Base-by-base conservation (phyloP, 352 stramenopile species). In the Pythium monospermum region DNA sequence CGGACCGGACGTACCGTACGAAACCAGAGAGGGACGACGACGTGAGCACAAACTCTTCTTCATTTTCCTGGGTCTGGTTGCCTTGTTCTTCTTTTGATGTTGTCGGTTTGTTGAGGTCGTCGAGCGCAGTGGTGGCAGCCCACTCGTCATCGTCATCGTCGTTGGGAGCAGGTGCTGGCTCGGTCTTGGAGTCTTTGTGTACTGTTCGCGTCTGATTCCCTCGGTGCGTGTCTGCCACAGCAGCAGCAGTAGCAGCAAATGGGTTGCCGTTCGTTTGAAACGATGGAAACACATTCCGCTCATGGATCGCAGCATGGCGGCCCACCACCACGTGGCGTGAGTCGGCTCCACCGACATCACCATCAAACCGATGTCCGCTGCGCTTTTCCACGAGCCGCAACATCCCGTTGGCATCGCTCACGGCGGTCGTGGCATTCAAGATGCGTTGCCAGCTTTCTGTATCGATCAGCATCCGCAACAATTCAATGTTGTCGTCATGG, bases 401-500 rank as follows among this genome's bases (percentile, higher is more conserved):
- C 38, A 91, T 68, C 12, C 68, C 66, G 12, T 40, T 26, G n/a
- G 73, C 73, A 37, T 74, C 62, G 41, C 73, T 60, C 7, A 74
- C 70, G 27, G 82, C 64, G 33, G 66, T 69, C 10, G 71, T 74
- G 10, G 72, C 57, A 21, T 65, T 70, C 37, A 73, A 70, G 7
- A 94, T 67, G 1, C 84, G 82, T 25, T 87, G 67, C 84, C 84
- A 94, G 28, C 81, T 91, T 50, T 94, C 84, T 6, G 82, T 90
- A 28, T 94, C 84, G 25, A 91, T 42, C 30, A 93, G 73, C 82
- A 94, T 93, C 25, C 84, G 71, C 32, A 82, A 63, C 35, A 91
- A 57, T 53, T 93, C 82, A 21, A 91, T 65, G 52, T 89, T 93
- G 44, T 94, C 84, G 5, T 91, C 75, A 22, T 93, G 84, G 52